phyloP scores from a whole-genome alignment of 495 filamentous ascomycete genomes.

The Annulohypoxylon moriforme region DNA sequence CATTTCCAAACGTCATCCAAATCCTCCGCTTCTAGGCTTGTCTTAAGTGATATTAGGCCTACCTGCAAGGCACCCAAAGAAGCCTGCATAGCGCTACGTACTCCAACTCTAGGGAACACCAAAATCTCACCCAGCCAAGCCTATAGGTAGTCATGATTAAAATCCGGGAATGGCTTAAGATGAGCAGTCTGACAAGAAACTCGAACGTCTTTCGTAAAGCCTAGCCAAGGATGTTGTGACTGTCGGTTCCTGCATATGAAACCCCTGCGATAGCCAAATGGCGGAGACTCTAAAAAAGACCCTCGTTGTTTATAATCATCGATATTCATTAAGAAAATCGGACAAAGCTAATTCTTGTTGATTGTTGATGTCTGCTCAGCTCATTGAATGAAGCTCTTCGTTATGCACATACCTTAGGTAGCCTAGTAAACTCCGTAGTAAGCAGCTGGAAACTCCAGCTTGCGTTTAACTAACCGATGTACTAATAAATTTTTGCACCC shows the following conservation, averaged over 20 bases:
- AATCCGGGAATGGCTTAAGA: slow-evolving; percentile 12
- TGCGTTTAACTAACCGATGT: not conserved
- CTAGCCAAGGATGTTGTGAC: slow-evolving; percentile 6
- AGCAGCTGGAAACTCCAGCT: slow-evolving; percentile 25
- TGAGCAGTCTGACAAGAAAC: slow-evolving; percentile 16
- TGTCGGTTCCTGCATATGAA: slow-evolving; percentile 37
- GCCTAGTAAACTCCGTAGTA: slow-evolving; percentile 11
- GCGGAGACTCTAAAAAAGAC: not conserved
- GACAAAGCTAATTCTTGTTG: not conserved
- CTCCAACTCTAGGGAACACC: slow-evolving; percentile 13
- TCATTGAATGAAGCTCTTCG: not conserved
- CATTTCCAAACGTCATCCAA: slow-evolving; percentile 22
- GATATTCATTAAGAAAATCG: not conserved
- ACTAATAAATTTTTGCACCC: slow-evolving; percentile 5
- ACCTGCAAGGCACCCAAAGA: slow-evolving; percentile 40
- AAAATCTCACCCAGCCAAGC: slow-evolving; percentile 26
- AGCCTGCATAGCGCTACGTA: slow-evolving; percentile 27
- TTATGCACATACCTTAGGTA: not conserved
- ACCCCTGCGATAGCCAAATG: slow-evolving; percentile 8
- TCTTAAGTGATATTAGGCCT: slow-evolving; percentile 32
- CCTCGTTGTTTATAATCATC: not conserved
- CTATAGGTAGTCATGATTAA: slow-evolving; percentile 6
- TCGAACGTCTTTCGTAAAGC: not conserved
- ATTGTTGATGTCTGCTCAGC: slow-evolving; percentile 9
- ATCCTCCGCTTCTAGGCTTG: slow-evolving; percentile 21